phyloP scores from a whole-genome alignment of 148 eudicot genomes.

The Cornus kousa region DNA sequence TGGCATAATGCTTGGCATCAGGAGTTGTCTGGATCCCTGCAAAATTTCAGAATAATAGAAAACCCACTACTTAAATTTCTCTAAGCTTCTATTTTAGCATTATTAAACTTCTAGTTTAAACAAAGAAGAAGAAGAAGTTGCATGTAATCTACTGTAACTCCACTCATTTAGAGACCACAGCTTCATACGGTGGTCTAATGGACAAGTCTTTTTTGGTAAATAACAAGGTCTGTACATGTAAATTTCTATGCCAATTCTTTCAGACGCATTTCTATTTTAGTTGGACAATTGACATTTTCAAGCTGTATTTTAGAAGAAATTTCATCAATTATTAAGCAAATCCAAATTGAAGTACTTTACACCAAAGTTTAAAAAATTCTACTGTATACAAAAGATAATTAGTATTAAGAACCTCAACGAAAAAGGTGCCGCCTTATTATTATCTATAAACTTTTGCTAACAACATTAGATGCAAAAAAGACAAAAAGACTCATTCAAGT shows the following conservation, averaged over 20 bases:
- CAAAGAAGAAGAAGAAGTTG: neutral
- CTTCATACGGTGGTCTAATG: neutral
- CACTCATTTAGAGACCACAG: neutral
- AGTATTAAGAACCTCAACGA: neutral
- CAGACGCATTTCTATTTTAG: neutral
- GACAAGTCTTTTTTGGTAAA: neutral
- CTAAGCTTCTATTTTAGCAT: neutral
- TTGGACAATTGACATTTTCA: neutral
- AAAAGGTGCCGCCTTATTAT: neutral
- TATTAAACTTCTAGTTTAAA: neutral
- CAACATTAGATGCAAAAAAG: neutral
- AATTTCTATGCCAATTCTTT: neutral
- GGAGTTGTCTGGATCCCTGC: conserved; percentile 72
- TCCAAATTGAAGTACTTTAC: neutral
- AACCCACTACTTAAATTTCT: neutral
- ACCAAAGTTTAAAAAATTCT: neutral
- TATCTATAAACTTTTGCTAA: neutral
- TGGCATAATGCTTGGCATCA: conserved; percentile 79
- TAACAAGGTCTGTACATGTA: neutral
- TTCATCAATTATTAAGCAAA: neutral
- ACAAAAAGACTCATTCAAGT: neutral
- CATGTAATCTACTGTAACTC: neutral
- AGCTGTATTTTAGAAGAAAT: neutral
- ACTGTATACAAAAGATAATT: neutral
- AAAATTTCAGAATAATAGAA: conserved; percentile 3